A percentile compares a stretch with the other conserved stretches of the same genome.
Conservation (phyloP, 2,329 filamentous ascomycete species). For the Bipolaris cookei region DNA sequence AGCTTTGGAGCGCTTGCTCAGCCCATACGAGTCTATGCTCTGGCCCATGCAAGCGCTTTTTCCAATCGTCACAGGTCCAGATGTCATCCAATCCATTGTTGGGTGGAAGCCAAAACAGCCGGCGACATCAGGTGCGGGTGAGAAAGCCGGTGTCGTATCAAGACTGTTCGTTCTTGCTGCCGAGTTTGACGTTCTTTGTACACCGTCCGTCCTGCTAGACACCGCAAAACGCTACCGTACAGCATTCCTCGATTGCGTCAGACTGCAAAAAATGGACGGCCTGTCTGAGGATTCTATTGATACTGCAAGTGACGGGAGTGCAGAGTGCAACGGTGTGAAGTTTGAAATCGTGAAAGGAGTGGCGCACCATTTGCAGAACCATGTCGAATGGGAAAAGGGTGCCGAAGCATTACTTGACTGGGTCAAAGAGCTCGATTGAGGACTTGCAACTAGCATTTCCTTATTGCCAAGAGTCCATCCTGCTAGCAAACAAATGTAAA, state of each 20-base stretch:
- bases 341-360: constrained; percentile 54
- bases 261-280: constrained; percentile 41
- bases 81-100: constrained; percentile 49
- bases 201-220: constrained; percentile 38
- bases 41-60: constrained; percentile 60
- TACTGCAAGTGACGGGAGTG: neutral
- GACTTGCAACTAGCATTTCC: neutral
- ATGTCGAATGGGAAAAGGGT: constrained; percentile 57
- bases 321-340: constrained; percentile 45
- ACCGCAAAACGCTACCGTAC: constrained; percentile 51
- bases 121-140: neutral
- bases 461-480: too few relatives aligned
- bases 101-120: constrained; percentile 49
- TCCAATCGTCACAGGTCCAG: constrained; percentile 52
- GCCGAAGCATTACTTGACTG: constrained; percentile 50
- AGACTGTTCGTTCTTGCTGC: constrained; percentile 35
- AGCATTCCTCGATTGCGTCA: constrained; percentile 42
- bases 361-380: constrained; percentile 63
- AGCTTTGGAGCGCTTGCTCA: constrained; percentile 54
- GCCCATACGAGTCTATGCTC: constrained; percentile 59
- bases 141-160: constrained; percentile 6
- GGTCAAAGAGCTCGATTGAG: neutral
- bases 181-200: constrained; percentile 37
- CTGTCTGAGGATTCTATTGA: constrained; percentile 13
- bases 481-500: too few relatives aligned